These are phyloP conservation scores for Eremothecium cymbalariae DNA, from an alignment of 1,139 yeast genomes.

Conservation along the genomic window DNA sequence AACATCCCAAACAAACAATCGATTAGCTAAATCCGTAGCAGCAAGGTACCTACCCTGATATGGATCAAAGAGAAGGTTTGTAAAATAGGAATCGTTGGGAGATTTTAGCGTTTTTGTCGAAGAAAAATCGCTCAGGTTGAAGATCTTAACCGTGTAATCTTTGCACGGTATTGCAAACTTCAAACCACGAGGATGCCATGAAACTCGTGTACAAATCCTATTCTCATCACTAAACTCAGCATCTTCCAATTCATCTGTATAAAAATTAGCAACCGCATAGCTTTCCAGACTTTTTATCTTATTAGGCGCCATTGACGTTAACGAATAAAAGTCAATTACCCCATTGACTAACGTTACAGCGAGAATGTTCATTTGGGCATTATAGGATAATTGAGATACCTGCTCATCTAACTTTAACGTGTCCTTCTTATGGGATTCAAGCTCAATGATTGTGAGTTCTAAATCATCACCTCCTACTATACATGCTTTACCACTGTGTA, in stretches of 20 bases:
- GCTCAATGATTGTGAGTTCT: conserved; percentile 48
- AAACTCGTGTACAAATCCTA: conserved; percentile 37
- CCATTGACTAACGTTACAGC: conserved; percentile 66
- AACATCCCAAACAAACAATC: conserved; percentile 51
- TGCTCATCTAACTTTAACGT: conserved; percentile 43
- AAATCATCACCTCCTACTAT: conserved; percentile 75
- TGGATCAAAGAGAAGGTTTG: conserved; percentile 53
- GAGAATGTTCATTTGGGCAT: conserved; percentile 49
- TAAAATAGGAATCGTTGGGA: conserved; percentile 32
- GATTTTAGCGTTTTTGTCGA: conserved; percentile 27
- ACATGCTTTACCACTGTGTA: conserved; percentile 62
- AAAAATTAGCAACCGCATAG: conserved; percentile 33
- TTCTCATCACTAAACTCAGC: conserved; percentile 29
- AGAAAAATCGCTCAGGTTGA: conserved; percentile 21
- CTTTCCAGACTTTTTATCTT: conserved; percentile 38
- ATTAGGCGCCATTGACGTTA: conserved; percentile 39
- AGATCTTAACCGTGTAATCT: conserved; percentile 31
- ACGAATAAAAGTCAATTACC: conserved; percentile 53
- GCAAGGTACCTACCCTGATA: conserved; percentile 49
- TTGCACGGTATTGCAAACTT: conserved; percentile 49
- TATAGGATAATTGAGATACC: conserved; percentile 54
- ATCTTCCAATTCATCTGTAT: conserved; percentile 29
- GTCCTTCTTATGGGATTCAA: conserved; percentile 32
- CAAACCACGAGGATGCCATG: conserved; percentile 60
- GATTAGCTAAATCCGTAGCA: conserved; percentile 39